Conservation (phyloP, 441 rosid species). For the Erodium texanum region DNA sequence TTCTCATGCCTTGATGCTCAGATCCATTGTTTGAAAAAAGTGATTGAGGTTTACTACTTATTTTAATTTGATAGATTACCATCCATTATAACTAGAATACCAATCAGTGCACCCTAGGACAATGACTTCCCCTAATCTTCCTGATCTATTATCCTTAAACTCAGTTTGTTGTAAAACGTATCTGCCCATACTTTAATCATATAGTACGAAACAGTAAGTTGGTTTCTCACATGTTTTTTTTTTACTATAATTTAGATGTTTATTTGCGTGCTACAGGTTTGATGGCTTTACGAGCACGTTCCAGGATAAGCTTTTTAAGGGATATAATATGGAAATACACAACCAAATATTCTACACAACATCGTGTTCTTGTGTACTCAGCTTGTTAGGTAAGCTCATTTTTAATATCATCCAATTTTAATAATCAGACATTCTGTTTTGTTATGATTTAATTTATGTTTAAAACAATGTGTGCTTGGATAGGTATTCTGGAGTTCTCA, state of each 20-base stretch:
- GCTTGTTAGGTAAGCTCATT: slow-evolving; percentile 58
- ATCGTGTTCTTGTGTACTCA: slow-evolving; percentile 68
- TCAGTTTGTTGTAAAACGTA: not conserved
- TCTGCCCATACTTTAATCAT: not conserved
- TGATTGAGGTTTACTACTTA: not conserved
- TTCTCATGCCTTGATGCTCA: not conserved
- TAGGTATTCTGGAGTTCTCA: no score
- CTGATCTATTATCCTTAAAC: not conserved
- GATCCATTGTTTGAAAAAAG: not conserved
- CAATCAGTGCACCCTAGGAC: not conserved
- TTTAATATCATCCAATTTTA: not conserved
- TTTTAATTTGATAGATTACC: not conserved
- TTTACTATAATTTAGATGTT: slow-evolving; percentile 13
- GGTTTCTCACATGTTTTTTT: not conserved
- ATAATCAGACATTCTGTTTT: not conserved
- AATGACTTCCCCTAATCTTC: not conserved
- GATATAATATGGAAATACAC: slow-evolving; percentile 93
- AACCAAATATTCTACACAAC: slow-evolving; percentile 96
- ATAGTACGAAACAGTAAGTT: not conserved
- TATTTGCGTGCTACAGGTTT: slow-evolving; percentile 42
- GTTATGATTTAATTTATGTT: not conserved
- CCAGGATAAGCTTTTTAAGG: slow-evolving; percentile 91
- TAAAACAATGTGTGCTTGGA: not conserved
- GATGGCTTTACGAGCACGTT: slow-evolving; percentile 98
- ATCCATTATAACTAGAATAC: not conserved